Percentiles rank a stretch among this genome's conserved stretches.
Evolutionary conservation across 192 early-diverging fungal species (phyloP).

Genomic region (Entomortierella chlamydospora): DNA sequence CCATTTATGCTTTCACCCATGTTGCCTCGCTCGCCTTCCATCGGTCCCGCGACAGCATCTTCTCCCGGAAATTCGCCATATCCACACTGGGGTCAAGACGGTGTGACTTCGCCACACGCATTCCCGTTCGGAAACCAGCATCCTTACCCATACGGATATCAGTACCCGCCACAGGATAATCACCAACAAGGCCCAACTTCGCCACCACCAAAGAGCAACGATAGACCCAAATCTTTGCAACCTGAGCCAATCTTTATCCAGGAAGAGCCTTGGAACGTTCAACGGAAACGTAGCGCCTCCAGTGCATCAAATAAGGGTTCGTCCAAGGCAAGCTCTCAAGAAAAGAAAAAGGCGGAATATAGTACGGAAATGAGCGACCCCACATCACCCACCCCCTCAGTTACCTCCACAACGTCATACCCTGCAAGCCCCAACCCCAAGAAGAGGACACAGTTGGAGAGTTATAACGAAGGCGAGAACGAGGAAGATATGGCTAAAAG

Average conservation of each 20-base stretch:
- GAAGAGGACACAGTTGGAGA: slow-evolving; percentile 24
- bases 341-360: slow-evolving; percentile 18
- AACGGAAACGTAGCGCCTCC: slow-evolving; percentile 38
- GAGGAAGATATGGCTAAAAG: slow-evolving; percentile 12
- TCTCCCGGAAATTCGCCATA: slow-evolving; percentile 39
- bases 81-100: slow-evolving; percentile 31
- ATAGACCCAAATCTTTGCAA: slow-evolving; percentile 26
- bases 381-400: slow-evolving; percentile 10
- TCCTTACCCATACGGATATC: slow-evolving; percentile 8
- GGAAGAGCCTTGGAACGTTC: slow-evolving; percentile 48
- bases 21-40: slow-evolving; percentile 36
- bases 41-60: slow-evolving; percentile 23
- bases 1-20: slow-evolving; percentile 47
- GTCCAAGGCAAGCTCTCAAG: not conserved
- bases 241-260: slow-evolving; percentile 46
- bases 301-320: slow-evolving; percentile 15
- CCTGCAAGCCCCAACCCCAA: slow-evolving; percentile 43
- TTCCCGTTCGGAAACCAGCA: slow-evolving; percentile 8
- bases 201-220: not conserved
- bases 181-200: not conserved
- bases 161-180: not conserved
- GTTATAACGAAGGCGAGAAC: slow-evolving; percentile 10
- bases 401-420: slow-evolving; percentile 11
- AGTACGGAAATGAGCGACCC: not conserved
- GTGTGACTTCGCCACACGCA: slow-evolving; percentile 18